Evolutionary conservation across 2,329 filamentous ascomycete species (phyloP), one percentile per base, ranked within the genome.

Genomic region (Fusarium hainanense): DNA sequence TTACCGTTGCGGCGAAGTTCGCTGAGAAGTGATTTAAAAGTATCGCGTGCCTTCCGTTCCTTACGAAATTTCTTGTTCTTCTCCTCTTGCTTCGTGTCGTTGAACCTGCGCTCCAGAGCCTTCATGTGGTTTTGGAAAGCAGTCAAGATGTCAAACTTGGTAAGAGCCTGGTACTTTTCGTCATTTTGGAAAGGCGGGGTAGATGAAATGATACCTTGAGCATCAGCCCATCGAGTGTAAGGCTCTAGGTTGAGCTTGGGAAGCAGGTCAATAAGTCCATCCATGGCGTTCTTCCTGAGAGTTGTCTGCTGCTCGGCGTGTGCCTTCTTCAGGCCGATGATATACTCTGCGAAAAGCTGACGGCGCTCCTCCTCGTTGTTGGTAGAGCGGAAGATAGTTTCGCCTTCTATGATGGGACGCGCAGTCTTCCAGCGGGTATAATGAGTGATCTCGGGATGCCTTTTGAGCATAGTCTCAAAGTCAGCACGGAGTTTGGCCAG

Each of bases 381-480:
- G 44, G 94, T 95, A 30, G 94, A 95, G 74, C 94, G 91, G 83
- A 98, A 99, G 63, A 97, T 96, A 49, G 93, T 96, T 84, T 99
- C 96, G 51, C 92, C 92, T 80, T 98, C 93, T 68, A 99, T 93
- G 70, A 98, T 97, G 12, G 94, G 93, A 51, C 93, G 90, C 55
- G 95, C 96, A 18, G 93, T 98, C 86, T 94, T 97, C 96, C 96
- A 99, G 66, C 94, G 92, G 43, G 95, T 98, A 80, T 97, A 98
- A 79, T 98, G 90, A 80, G 94, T 96, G 81, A 99, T 98, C 80
- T 99, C 96, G 66, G 94, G 94, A 79, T 99, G 95, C 71, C 94
- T 94, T 81, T 92, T 93, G 72, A 99, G 87, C 96, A 99, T 99
- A 58, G 91, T 94, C 73, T 92, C 92, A 81, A 99, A 99, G 84